Evolutionary conservation across 2,329 filamentous ascomycete genomes (phyloP), one percentile per base, ranked within the genome.

Genomic region (Penicillium sp.): DNA sequence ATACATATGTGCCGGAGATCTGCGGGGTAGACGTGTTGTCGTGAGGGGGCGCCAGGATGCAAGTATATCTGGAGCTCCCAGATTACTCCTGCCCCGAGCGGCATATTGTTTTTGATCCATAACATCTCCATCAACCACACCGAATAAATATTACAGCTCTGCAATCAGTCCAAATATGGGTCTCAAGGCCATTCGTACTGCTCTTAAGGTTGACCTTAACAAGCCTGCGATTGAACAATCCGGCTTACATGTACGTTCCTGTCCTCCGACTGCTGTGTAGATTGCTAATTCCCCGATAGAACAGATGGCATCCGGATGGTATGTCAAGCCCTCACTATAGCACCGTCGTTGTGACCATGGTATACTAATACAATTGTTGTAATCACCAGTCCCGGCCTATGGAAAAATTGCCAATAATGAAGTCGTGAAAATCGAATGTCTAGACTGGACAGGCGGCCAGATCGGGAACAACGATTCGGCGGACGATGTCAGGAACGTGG

Each of bases 291-390:
- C 2, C 26, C 23, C 13, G 2, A 42, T 61, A 91, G 88, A 97
- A 97, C 67, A 82, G 91, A 71, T 96, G 91, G 92, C 92, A 97
- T 68, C 92, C 92, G 34, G 91, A 96, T 61, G 87, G 90, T 91
- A 79, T 48, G 79, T 30, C 13, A n/a, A 29, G 19, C 23, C 23
- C 10, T 50, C 16, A 19, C 51, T 16, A 16, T 18, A 4, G 16
- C 10, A 23, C 4, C 7, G 8, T 7, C 8, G 14, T 47, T n/a
- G 35, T 10, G 16, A 26, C 7, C 11, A 19, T 1, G 0, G 2
- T 7, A 39, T 7, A 6, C 45, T 47, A 19, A 47, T 11, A 0
- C 2, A 2, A 11, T 2, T 7, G 8, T 13, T 1, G 10, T 13
- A 38, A 35, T 57, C 8, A 27, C 11, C 5, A 94, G 90, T 96